Evolutionary conservation across 345 rosid genomes (phyloP), one percentile per base, ranked within the genome.

Genomic region (Geranium rotundifolium): DNA sequence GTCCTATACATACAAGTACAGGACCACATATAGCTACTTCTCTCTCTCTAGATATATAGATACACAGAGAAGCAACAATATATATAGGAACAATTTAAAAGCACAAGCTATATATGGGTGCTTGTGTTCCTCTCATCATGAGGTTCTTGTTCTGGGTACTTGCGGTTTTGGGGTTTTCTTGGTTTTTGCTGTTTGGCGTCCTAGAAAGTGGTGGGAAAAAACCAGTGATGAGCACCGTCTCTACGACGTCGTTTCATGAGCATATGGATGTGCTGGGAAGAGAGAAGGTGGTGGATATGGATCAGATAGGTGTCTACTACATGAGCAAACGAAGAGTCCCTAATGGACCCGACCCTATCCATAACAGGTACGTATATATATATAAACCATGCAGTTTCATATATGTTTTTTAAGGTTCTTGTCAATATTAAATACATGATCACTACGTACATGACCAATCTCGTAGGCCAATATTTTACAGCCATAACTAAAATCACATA

Each of bases 301-400:
- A 58, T 34, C 41, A 34, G 62, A 59, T 68, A 63, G 83, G 84
- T 70, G 72, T 81, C 69, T 79, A 82, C 75, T 83, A 69, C 75
- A 72, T 82, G 80, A 82, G 84, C 88, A 87, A 83, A 67, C 77
- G 98, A 79, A 76, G 78, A 80, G 95, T 92, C 39, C 98, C 98
- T 17, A 84, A 86, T 62, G 98, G 97, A 56, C 88, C 97, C 4
- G 98, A 92, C 79, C 98, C 98, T 72, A 89, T 89, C 69, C 98
- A 92, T 54, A 92, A 92, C 85, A 89, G 98, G 98, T 89, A 68
- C 67, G 27, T 23, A 23, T 23, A 23, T 23, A 23, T 23, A 23
- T 23, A 23, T 23, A 23, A 23, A 23, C 27, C 27, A 23, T 23
- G 27, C 27, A 23, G 27, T 23, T 23, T 23, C 27, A 23, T 23